Evolutionary conservation across 176 grass and related monocot genomes (phyloP).

Genomic region (Oryza glumipatula): DNA sequence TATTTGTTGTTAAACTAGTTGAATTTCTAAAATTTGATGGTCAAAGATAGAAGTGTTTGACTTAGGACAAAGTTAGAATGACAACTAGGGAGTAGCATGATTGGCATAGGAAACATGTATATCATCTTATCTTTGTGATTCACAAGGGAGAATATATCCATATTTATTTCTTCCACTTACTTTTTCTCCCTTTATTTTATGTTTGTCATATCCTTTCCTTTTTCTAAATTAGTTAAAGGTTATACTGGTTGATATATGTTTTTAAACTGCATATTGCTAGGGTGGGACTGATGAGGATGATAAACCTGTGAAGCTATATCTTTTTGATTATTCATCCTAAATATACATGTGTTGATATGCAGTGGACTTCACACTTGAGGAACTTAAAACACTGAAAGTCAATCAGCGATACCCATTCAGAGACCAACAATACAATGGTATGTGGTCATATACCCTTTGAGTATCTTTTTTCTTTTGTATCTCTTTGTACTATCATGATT

Average conservation of each 20-base stretch:
- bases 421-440: constrained; percentile 82
- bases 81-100: background rate
- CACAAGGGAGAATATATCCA: background rate
- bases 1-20: too few species aligned
- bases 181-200: background rate
- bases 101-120: constrained; percentile 8
- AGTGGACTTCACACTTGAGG: constrained; percentile 82
- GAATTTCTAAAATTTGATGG: too few species aligned
- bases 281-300: constrained; percentile 13
- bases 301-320: constrained; percentile 7
- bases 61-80: too few species aligned
- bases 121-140: background rate
- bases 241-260: constrained; percentile 13
- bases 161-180: background rate
- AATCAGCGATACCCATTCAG: constrained; percentile 75
- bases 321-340: constrained; percentile 38
- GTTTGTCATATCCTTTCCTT: background rate
- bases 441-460: constrained; percentile 17
- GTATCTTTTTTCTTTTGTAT: background rate
- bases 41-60: too few species aligned
- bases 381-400: constrained; percentile 74
- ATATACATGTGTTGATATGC: constrained; percentile 31
- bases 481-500: background rate
- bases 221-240: background rate
- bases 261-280: constrained; percentile 23